Conservation (phyloP, 2,329 filamentous ascomycete species). For the Epichloe uncinata region DNA sequence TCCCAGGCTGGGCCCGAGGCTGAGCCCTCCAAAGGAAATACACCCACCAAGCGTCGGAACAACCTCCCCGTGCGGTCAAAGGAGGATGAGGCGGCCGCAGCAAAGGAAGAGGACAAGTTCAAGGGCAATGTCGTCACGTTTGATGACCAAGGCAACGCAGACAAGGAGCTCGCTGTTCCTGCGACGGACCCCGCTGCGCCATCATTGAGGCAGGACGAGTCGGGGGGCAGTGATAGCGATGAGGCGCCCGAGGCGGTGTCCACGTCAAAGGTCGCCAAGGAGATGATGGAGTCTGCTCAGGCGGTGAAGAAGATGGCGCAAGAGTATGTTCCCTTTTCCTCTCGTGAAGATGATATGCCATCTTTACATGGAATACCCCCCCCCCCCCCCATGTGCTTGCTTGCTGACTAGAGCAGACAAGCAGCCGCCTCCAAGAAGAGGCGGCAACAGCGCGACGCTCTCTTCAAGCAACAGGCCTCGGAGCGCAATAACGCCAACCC, state of each 20-base stretch:
- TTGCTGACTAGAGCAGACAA: slow-evolving; percentile 24
- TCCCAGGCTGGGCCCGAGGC: neutral
- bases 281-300: slow-evolving; percentile 31
- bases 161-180: slow-evolving; percentile 6
- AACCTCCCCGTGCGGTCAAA: slow-evolving; percentile 24
- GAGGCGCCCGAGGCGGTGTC: slow-evolving; percentile 48
- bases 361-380: neutral
- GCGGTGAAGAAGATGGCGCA: slow-evolving; percentile 36
- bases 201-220: slow-evolving; percentile 12
- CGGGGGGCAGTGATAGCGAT: slow-evolving; percentile 31
- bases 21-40: neutral
- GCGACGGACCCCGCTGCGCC: slow-evolving; percentile 5
- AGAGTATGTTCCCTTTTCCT: slow-evolving; percentile 26
- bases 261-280: slow-evolving; percentile 32
- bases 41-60: slow-evolving; percentile 9
- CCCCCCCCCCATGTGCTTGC: neutral
- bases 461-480: slow-evolving; percentile 41
- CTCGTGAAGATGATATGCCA: neutral
- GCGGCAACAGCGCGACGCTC: slow-evolving; percentile 39
- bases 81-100: slow-evolving; percentile 13
- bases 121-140: slow-evolving; percentile 21
- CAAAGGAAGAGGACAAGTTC: slow-evolving; percentile 3
- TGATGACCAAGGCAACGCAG: slow-evolving; percentile 20
- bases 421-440: slow-evolving; percentile 38
- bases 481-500: slow-evolving; percentile 22